Conservation (phyloP, 441 rosid species). For the Populus hybrid region DNA sequence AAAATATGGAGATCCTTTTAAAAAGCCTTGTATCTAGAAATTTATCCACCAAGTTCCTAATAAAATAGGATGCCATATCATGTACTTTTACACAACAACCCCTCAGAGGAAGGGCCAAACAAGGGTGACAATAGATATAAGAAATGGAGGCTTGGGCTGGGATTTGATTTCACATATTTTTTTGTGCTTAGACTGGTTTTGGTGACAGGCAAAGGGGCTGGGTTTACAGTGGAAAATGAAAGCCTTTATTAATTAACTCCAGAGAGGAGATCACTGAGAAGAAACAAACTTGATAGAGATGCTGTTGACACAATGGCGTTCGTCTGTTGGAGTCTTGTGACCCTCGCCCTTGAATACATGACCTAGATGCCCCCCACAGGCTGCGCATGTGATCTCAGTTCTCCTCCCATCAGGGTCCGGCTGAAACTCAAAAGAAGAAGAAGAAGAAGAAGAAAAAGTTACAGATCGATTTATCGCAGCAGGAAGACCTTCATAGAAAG, state of each 20-base stretch:
- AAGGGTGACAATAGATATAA: no score
- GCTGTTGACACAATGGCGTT: conserved; percentile 75
- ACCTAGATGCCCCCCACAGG: conserved; percentile 90
- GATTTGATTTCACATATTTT: no score
- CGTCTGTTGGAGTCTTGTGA: conserved; percentile 75
- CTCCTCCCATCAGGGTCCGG: conserved; percentile 83
- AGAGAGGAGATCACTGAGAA: conserved; percentile 18
- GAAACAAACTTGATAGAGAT: conserved; percentile 66
- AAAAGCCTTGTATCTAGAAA: no score
- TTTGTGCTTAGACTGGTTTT: neutral
- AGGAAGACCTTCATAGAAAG: no score
- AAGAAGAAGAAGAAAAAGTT: no score
- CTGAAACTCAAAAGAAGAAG: conserved; percentile 29
- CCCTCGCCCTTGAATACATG: conserved; percentile 95
- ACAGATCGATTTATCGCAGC: neutral
- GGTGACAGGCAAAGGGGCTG: neutral
- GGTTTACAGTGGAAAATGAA: neutral
- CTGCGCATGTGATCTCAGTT: conserved; percentile 80
- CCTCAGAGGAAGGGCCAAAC: no score
- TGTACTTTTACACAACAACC: no score
- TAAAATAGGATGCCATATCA: no score
- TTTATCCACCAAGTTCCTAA: no score
- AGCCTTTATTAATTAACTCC: neutral
- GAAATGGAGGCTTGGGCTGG: no score
- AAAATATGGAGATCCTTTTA: no score